Base-by-base conservation (phyloP, 768 basidiomycete species). In the Lepiota brunneoincarnata region DNA sequence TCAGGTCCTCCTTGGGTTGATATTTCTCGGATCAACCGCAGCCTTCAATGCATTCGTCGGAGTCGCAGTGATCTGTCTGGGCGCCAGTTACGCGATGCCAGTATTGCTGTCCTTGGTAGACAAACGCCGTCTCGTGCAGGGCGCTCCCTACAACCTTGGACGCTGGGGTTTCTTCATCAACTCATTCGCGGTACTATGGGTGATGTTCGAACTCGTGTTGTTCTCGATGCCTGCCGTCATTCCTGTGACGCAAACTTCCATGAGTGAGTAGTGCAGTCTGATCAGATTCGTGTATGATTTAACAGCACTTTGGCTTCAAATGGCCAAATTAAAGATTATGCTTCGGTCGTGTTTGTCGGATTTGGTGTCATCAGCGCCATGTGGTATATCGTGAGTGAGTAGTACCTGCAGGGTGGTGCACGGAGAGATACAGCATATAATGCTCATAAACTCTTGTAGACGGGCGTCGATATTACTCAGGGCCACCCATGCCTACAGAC, bases 11-110 rank as follows among this genome's bases (percentile, higher is more conserved):
- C 74, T 87, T 49, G 85, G 83, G 2, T 70, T 86, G 20, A 80
- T 87, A 58, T 82, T 79, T 59, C 79, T 88, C 18, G 86, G 78
- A 11, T 82, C 80, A 0, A 77, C 73, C 42, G 77, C 81, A 0
- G 85, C 83, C 1, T 86, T 87, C 65, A 86, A 84, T 55, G 85
- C 83, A 2, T 86, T 87, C 58, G 78, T 82, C 3, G 82, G 84
- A 11, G 83, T 86, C 3, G 81, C 81, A 0, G 82, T 84, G 18
- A 86, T 86, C 54, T 86, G 83, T 61, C 71, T 86, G 10, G 81
- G 81, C 2, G 77, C 81, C n/a, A 82, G 81, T 44, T 84, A 85
- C 56, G 78, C 79, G 1, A 76, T 87, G 71, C 84, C 84, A 2
- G 73, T 87, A 6, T 76, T 78, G 1, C 77, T 84, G 41, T 78